Evolutionary conservation across 1,139 yeast genomes (phyloP), one percentile per base, ranked within the genome.

Genomic region (Candida frijolesensis): DNA sequence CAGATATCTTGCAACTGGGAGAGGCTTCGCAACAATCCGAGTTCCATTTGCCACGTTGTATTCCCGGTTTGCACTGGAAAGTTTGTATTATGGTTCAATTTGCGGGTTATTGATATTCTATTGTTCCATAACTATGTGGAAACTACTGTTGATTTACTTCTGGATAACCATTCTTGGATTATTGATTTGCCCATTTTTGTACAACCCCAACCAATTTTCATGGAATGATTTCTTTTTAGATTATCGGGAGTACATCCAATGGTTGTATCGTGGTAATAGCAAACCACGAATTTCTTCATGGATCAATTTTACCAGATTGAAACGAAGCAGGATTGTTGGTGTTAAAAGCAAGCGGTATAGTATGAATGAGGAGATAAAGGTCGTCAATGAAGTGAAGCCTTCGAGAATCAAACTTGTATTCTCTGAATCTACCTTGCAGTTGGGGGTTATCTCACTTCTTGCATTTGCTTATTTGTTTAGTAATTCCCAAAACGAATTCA

Each of bases 21-120:
- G 84, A 60, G 83, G 83, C 0, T 78, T 80, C 61, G 81, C 84
- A 35, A 80, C 84, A 0, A 63, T 70, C 2, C 63, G 84, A 54
- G 70, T 72, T 7, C 70, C 80, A 8, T 78, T 79, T 57, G 62
- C 78, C 1, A 61, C 64, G 0, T 61, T 80, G 8, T 80, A 78
- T 60, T 64, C 82, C 2, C 61, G 82, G 46, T 80, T 75, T 62
- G 79, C 83, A 0, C 59, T 67, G 15, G 80, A 75, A 42, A 75
- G 82, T 53, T 64, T 78, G 33, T 75, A 78, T 51, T 72, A 68
- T 58, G 83, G 82, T 0, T 69, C 72, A 0, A 55, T 63, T 2
- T 66, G 73, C 32, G 67, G 74, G 11, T 48, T 77, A 37, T 60
- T 79, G 52, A 66, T 79, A 11, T 59, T 78, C 1, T 79, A 74